phyloP scores from a whole-genome alignment of 768 basidiomycete species.

The Punctularia strigosozonata region DNA sequence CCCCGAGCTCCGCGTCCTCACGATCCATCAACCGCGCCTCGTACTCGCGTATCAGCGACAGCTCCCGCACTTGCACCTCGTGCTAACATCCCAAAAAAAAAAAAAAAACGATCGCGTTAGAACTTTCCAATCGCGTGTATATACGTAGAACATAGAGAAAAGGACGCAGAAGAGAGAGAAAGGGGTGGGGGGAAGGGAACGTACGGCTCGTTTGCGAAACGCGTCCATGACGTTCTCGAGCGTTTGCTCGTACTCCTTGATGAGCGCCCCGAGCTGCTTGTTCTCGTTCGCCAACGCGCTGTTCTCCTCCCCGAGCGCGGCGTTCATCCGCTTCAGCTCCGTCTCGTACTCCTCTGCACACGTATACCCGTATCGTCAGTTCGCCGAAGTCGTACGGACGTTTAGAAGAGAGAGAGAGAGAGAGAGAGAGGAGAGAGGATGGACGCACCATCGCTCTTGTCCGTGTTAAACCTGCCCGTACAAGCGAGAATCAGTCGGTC shows the following conservation, averaged over 20 bases:
- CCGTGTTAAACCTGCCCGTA: conserved; percentile 64
- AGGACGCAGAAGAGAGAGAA: not conserved
- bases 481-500: conserved; percentile 1
- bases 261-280: conserved; percentile 81
- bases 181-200: conserved; percentile 19
- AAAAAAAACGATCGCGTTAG: not conserved
- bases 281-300: conserved; percentile 83
- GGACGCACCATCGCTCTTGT: conserved; percentile 66
- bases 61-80: conserved; percentile 87
- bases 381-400: conserved; percentile 2
- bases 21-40: conserved; percentile 71
- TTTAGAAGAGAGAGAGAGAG: conserved; percentile 2
- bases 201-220: conserved; percentile 84
- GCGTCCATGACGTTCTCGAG: conserved; percentile 88
- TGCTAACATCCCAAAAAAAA: conserved; percentile 35
- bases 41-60: conserved; percentile 83
- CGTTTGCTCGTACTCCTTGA: conserved; percentile 96
- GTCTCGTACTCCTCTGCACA: conserved; percentile 74
- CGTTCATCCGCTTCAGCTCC: conserved; percentile 85
- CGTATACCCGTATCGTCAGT: not conserved
- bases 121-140: conserved; percentile 2
- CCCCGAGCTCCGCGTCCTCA: conserved; percentile 54
- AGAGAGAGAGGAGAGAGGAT: conserved; percentile 1
- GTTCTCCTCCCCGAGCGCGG: conserved; percentile 71
- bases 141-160: conserved; percentile 3